Evolutionary conservation across 305 asterid species (phyloP).

Genomic region (Fraxinus paxiana): DNA sequence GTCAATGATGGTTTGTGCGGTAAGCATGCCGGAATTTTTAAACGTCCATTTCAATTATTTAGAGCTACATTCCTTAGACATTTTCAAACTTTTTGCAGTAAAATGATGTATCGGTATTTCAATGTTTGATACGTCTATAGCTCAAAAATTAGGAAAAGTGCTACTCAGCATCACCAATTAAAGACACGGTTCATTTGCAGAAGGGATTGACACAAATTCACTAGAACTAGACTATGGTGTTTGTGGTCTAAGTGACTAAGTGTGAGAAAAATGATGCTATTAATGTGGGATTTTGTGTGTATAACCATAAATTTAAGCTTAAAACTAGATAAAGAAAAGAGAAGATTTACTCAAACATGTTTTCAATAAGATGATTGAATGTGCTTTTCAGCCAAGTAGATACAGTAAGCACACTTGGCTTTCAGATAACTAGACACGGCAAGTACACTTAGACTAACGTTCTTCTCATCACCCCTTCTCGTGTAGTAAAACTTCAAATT

Average conservation of each 20-base stretch:
- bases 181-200: neutral
- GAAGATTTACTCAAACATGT: neutral
- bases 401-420: neutral
- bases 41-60: neutral
- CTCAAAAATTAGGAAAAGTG: neutral
- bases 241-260: neutral
- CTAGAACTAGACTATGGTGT: neutral
- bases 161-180: neutral
- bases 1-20: slow-evolving; percentile 97
- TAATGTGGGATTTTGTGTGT: neutral
- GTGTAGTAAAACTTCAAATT: neutral
- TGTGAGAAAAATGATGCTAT: neutral
- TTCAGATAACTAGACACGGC: neutral
- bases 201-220: neutral
- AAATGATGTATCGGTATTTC: neutral
- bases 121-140: neutral
- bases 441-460: neutral
- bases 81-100: neutral
- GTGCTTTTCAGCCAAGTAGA: neutral
- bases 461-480: neutral
- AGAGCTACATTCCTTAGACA: neutral
- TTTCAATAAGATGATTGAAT: neutral
- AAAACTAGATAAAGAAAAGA: neutral
- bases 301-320: neutral
- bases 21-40: slow-evolving; percentile 26